Base-by-base conservation (phyloP, 768 basidiomycete genomes). In the Epithele typhae region DNA sequence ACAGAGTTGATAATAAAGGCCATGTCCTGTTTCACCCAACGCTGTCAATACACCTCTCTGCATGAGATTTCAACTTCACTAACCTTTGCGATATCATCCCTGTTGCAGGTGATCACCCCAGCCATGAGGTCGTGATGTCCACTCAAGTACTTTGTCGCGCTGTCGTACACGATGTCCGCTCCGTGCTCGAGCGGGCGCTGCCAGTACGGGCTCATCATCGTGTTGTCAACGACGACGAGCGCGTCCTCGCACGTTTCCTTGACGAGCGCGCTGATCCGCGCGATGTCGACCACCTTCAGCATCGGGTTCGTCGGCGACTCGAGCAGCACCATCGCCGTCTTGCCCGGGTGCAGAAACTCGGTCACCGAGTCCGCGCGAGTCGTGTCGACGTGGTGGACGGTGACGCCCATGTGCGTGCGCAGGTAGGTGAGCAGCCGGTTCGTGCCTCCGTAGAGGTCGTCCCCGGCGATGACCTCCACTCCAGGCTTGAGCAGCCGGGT, bases 61-160 rank as follows among this genome's bases (percentile, higher is more conserved):
- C 30, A 32, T n/a, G n/a, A n/a, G n/a, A n/a, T n/a, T n/a, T n/a
- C n/a, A n/a, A n/a, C n/a, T n/a, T 21, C 22, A 39, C 22, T 24
- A 52, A 87, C 87, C 76, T 94, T 87, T 48, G 87, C 88, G 40
- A 97, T 59, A 57, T 96, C 93, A 46, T 94, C 92, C 41, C 88
- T 74, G 68, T 93, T 89, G 69, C 93, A 96, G 22, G 82, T 84
- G 54, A 98, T 87, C 37, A 91, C 82, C 49, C 96, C 96, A 0
- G 96, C 95, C 96, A 99, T 99, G 53, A 99, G 81, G 63, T 99
- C 96, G 67, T 99, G 96, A 60, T 99, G 96, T 7, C 96, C 96
- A 47, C 89, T 92, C 37, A 99, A 76, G 66, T 98, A 98, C 64
- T 99, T 99, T 19, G 96, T 98, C 9, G 84, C 96, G 49, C 92